Base-by-base conservation (phyloP, 352 stramenopile genomes). In the Pythium sp. region DNA sequence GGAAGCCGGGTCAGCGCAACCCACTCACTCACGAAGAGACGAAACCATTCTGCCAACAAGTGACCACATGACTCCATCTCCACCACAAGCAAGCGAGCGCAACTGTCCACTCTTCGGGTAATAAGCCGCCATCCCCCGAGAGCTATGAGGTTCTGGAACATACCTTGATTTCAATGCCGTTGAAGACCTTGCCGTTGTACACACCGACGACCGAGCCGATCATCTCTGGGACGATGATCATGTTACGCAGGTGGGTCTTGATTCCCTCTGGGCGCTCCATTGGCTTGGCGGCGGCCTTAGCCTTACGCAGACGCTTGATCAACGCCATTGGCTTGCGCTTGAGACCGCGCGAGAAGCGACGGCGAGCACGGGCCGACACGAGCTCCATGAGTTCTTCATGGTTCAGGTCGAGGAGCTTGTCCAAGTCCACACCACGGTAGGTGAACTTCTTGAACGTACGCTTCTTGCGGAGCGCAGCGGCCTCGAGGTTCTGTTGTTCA, bases 151-250 rank as follows among this genome's bases (percentile, higher is more conserved):
- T 93, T 92, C 86, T 87, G 86, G 86, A 93, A 92, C 87, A 91
- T 83, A 95, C 87, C 87, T 99, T 99, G 83, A 99, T 99, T 87
- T 99, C 98, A 81, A 99, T 98, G 86, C 94, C 94, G 87, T 98
- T 99, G 84, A 99, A 99, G 81, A 97, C 97, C 84, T 99, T 99
- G 91, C 98, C 98, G 86, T 99, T 99, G 96, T 99, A 99, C 66
- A 99, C 98, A 80, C 96, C 97, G 75, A 99, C 94, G 72, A 99
- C 97, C 74, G 93, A 99, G 79, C 98, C 98, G 82, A 99, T 99
- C 98, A 99, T 99, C 88, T 99, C 98, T 62, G 98, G 98, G 65
- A 99, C 95, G 78, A 99, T 99, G 80, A 99, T 99, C 98, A 99
- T 99, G 90, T 99, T 99, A 86, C 98, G 93, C 69, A 99, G 82